These are phyloP conservation scores for Basidiobolus meristosporus DNA, from an alignment of 371 early-diverging fungal genomes.

Conservation along the genomic window DNA sequence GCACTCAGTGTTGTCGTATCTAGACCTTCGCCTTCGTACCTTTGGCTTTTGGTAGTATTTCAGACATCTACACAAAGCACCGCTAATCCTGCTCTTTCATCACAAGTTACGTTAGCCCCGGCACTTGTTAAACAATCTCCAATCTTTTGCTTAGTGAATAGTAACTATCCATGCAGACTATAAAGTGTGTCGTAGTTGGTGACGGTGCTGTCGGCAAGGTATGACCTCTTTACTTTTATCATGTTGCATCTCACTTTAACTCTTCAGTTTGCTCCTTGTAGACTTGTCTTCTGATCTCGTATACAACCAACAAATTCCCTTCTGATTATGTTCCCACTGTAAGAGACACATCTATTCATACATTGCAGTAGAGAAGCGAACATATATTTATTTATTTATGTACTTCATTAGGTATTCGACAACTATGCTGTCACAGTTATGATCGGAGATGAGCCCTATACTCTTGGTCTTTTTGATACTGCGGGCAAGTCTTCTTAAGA, in stretches of 20 bases:
- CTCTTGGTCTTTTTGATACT: slow-evolving; percentile 90
- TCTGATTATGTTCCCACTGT: slow-evolving; percentile 96
- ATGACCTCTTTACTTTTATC: slow-evolving; percentile 4
- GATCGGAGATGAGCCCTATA: slow-evolving; percentile 87
- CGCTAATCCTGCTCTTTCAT: no score
- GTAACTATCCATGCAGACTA: slow-evolving; percentile 47
- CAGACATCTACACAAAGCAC: no score
- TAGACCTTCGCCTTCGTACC: no score
- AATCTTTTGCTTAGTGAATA: no score
- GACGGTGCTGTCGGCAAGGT: slow-evolving; percentile 98
- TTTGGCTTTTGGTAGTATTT: no score
- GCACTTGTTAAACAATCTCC: no score
- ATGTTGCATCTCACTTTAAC: background rate
- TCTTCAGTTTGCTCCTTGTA: slow-evolving; percentile 8
- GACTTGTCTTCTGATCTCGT: slow-evolving; percentile 94
- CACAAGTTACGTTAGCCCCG: no score
- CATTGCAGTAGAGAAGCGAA: no score
- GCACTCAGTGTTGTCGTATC: no score
- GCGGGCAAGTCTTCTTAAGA: slow-evolving; percentile 80
- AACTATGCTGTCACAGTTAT: slow-evolving; percentile 97
- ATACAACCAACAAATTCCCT: slow-evolving; percentile 97
- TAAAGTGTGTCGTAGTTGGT: slow-evolving; percentile 91
- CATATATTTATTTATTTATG: background rate
- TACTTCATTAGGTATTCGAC: slow-evolving; percentile 91
- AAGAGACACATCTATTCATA: slow-evolving; percentile 11